Percentiles rank a stretch among this genome's conserved stretches.
These are phyloP conservation scores for Yamadazyma blattariae DNA, from an alignment of 1,139 yeast genomes.

Conservation along the genomic window DNA sequence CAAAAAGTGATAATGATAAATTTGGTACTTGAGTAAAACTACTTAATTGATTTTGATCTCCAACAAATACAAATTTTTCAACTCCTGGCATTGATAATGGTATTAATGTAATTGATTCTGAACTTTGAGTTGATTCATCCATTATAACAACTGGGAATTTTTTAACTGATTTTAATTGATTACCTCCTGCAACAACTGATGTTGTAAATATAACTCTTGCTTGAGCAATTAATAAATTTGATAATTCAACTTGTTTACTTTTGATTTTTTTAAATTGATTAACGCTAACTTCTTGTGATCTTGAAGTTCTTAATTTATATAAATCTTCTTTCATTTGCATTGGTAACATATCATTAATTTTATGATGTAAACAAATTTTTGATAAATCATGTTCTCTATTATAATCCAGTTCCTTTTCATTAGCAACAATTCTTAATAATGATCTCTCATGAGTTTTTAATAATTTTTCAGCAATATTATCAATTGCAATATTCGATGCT, in stretches of 20 bases:
- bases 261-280: constrained; percentile 50
- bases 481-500: constrained; percentile 74
- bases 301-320: constrained; percentile 38
- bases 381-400: constrained; percentile 52
- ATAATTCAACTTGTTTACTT: constrained; percentile 39
- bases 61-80: constrained; percentile 66
- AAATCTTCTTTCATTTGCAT: constrained; percentile 38
- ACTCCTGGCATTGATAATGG: constrained; percentile 70
- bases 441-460: constrained; percentile 44
- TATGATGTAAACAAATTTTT: constrained; percentile 62
- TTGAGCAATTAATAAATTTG: constrained; percentile 54
- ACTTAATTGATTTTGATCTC: constrained; percentile 66
- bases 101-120: constrained; percentile 67
- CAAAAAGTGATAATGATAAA: constrained; percentile 57
- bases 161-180: constrained; percentile 52
- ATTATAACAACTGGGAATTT: constrained; percentile 66
- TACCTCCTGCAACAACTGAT: constrained; percentile 69
- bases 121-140: constrained; percentile 64
- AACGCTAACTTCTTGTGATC: constrained; percentile 34
- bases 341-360: constrained; percentile 51
- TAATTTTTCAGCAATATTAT: constrained; percentile 71
- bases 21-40: constrained; percentile 66
- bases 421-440: constrained; percentile 59
- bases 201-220: constrained; percentile 72
- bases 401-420: constrained; percentile 62